A percentile compares a stretch with the other conserved stretches of the same genome.
Conservation (phyloP, 2,329 filamentous ascomycete genomes). For the Arthrinium puccinioides region DNA sequence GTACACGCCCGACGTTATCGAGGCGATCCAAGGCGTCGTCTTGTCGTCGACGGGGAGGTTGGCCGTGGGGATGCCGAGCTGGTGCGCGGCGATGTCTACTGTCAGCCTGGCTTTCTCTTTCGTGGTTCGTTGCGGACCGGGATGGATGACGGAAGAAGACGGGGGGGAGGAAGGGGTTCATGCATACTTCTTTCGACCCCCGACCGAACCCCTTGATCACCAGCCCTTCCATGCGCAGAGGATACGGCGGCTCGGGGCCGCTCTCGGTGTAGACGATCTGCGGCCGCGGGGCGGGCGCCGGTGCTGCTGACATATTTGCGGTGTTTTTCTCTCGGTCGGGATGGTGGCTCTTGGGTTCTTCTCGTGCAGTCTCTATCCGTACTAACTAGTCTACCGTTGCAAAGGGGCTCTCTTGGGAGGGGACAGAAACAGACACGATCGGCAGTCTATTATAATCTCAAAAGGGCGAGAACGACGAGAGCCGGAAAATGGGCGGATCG, state of each 20-base stretch:
- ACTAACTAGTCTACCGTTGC: too few species aligned
- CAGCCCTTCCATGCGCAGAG: slow-evolving; percentile 73
- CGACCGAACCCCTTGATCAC: slow-evolving; percentile 92
- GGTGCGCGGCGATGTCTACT: slow-evolving; percentile 1
- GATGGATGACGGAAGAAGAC: slow-evolving; percentile 3
- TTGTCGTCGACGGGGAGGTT: slow-evolving; percentile 73
- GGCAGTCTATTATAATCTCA: too few species aligned
- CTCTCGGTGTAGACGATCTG: slow-evolving; percentile 64
- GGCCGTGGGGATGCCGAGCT: slow-evolving; percentile 94
- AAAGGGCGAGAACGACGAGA: too few species aligned
- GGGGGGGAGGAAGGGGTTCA: background rate
- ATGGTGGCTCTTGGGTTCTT: too few species aligned
- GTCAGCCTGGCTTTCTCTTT: background rate
- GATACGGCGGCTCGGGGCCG: slow-evolving; percentile 73
- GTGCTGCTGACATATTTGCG: slow-evolving; percentile 1
- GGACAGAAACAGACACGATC: too few species aligned
- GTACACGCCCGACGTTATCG: slow-evolving; percentile 76
- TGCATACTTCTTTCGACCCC: slow-evolving; percentile 77
- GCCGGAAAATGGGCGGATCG: too few species aligned
- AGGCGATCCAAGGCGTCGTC: slow-evolving; percentile 51
- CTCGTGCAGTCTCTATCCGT: too few species aligned
- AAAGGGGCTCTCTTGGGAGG: too few species aligned
- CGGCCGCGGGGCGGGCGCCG: slow-evolving; percentile 38
- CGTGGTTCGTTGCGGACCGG: background rate
- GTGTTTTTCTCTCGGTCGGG: too few species aligned